Conservation (phyloP, 306 rosid genomes). For the Castanea sativa region DNA sequence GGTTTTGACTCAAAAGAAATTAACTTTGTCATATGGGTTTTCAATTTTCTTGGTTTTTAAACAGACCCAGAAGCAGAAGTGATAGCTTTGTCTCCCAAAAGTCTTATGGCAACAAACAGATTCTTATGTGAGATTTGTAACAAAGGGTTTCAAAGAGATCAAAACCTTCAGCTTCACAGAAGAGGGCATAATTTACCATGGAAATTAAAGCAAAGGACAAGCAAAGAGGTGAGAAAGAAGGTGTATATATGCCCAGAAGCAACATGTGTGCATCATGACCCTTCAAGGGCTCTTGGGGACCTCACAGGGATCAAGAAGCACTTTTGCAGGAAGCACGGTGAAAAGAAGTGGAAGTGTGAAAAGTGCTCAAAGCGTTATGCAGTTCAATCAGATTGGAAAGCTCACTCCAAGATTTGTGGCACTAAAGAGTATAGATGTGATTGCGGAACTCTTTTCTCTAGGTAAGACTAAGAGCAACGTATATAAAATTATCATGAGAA, state of each 20-base stretch:
- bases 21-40: background rate
- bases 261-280: constrained; percentile 79
- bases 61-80: constrained; percentile 93
- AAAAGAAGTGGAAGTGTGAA: constrained; percentile 93
- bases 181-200: constrained; percentile 95
- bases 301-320: constrained; percentile 92
- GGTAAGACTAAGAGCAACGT: constrained; percentile 55
- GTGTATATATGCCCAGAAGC: constrained; percentile 79
- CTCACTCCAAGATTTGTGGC: constrained; percentile 92
- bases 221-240: constrained; percentile 63
- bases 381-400: constrained; percentile 95
- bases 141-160: constrained; percentile 91
- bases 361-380: constrained; percentile 88
- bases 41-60: background rate
- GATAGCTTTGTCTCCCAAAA: constrained; percentile 72
- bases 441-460: constrained; percentile 87
- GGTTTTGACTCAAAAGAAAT: background rate
- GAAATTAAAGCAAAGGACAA: constrained; percentile 74
- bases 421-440: constrained; percentile 84
- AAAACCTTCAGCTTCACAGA: constrained; percentile 80
- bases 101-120: constrained; percentile 71
- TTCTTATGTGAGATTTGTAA: constrained; percentile 80
- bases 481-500: background rate
- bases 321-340: constrained; percentile 85
- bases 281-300: constrained; percentile 85